Evolutionary conservation across 768 basidiomycete genomes (phyloP).

Genomic region (Lepiota venenata): DNA sequence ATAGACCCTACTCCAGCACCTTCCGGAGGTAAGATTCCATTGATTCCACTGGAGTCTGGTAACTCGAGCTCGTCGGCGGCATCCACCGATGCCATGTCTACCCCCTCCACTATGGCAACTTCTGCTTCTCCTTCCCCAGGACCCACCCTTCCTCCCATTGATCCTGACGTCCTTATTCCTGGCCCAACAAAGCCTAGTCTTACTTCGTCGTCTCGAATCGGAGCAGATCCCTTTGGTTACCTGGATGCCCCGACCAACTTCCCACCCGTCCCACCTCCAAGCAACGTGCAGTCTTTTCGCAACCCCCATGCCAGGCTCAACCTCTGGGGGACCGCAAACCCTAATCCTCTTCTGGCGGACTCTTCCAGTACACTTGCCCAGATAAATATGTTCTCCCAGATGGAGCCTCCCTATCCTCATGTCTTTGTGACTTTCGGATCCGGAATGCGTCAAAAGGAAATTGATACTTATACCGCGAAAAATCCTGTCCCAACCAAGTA

Average conservation of each 20-base stretch:
- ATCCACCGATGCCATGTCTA: slow-evolving; percentile 2
- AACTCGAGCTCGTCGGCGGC: background rate
- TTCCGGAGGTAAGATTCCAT: background rate
- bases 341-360: slow-evolving; percentile 4
- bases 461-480: slow-evolving; percentile 72
- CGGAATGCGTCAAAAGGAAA: slow-evolving; percentile 79
- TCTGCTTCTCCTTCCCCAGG: slow-evolving; percentile 9
- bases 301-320: slow-evolving; percentile 32
- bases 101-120: slow-evolving; percentile 11
- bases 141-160: background rate
- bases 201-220: slow-evolving; percentile 7
- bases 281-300: slow-evolving; percentile 28
- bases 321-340: slow-evolving; percentile 27
- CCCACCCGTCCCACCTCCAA: slow-evolving; percentile 26
- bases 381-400: slow-evolving; percentile 42
- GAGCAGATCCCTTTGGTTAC: slow-evolving; percentile 60
- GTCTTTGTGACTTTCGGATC: slow-evolving; percentile 87
- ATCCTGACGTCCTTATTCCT: background rate
- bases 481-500: slow-evolving; percentile 62
- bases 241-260: slow-evolving; percentile 37
- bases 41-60: slow-evolving; percentile 1
- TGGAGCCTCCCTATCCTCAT: slow-evolving; percentile 60
- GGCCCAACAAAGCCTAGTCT: background rate
- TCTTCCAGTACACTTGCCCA: slow-evolving; percentile 18
- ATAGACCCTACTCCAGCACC: slow-evolving; percentile 20